These are phyloP conservation scores for Tinospora cordifolia DNA, from an alignment of 164 flowering plant species.

Conservation along the genomic window DNA sequence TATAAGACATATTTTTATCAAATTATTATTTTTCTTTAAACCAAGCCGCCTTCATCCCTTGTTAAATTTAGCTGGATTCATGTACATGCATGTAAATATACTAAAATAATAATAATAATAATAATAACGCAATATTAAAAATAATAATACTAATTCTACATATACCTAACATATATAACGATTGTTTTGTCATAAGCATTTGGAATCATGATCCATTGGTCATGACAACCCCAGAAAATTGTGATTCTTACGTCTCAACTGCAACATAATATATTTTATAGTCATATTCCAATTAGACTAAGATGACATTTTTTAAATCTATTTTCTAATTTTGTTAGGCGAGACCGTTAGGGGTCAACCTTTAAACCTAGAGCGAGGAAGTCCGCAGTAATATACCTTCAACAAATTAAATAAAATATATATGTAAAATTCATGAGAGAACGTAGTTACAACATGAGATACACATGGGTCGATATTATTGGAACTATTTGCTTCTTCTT, in stretches of 20 bases:
- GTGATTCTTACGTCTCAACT: not conserved
- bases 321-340: not conserved
- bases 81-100: too few relatives aligned
- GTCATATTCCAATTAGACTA: not conserved
- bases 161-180: not conserved
- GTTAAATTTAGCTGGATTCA: too few relatives aligned
- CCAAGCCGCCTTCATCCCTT: too few relatives aligned
- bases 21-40: too few relatives aligned
- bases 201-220: not conserved
- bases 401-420: too few relatives aligned
- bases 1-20: too few relatives aligned
- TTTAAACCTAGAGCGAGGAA: slow-evolving; percentile 1
- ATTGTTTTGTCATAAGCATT: slow-evolving; percentile 1
- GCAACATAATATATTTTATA: not conserved
- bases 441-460: too few relatives aligned
- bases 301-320: not conserved
- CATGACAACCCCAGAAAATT: not conserved
- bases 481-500: not conserved
- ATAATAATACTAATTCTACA: too few relatives aligned
- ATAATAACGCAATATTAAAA: too few relatives aligned
- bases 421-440: too few relatives aligned
- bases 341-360: slow-evolving; percentile 2
- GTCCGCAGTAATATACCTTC: too few relatives aligned
- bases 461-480: not conserved
- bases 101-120: too few relatives aligned